A percentile compares a stretch with the other conserved stretches of the same genome.
Conservation (phyloP, 2,329 filamentous ascomycete genomes). For the Talaromyces sp. region DNA sequence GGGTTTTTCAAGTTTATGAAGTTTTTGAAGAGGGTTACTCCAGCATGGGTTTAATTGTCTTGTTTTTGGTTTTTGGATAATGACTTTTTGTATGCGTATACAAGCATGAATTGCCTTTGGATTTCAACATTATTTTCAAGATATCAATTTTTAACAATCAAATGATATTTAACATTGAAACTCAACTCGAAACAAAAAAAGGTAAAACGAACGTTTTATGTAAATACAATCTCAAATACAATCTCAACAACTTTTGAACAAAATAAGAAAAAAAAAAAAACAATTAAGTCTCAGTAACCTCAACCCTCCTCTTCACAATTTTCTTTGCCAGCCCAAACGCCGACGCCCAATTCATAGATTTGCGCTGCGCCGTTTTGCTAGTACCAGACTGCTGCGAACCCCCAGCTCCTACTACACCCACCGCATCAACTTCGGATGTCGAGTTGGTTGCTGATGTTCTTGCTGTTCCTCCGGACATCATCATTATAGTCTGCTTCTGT, state of each 20-base stretch:
- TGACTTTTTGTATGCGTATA: background rate
- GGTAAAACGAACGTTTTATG: background rate
- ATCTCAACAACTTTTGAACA: background rate
- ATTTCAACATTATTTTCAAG: background rate
- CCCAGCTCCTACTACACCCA: background rate
- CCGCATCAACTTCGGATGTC: background rate
- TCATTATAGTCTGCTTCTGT: slow-evolving; percentile 8
- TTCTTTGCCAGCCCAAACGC: slow-evolving; percentile 9
- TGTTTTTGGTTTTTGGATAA: background rate
- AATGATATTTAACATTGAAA: background rate
- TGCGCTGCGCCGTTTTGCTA: slow-evolving; percentile 4
- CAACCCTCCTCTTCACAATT: slow-evolving; percentile 11
- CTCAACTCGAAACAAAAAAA: background rate
- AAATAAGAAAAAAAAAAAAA: background rate
- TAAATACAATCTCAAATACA: background rate
- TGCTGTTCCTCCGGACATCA: slow-evolving; percentile 1
- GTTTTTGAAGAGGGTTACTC: slow-evolving; percentile 52
- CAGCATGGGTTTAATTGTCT: slow-evolving; percentile 38
- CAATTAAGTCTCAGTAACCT: background rate
- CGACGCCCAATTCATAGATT: slow-evolving; percentile 10
- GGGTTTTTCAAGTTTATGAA: slow-evolving; percentile 64
- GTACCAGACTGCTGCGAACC: background rate
- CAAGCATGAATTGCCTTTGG: background rate
- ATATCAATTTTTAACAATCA: background rate
- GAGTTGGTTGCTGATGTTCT: background rate